Evolutionary conservation across 345 rosid genomes (phyloP).

Genomic region (Euphorbia pulcherrima): DNA sequence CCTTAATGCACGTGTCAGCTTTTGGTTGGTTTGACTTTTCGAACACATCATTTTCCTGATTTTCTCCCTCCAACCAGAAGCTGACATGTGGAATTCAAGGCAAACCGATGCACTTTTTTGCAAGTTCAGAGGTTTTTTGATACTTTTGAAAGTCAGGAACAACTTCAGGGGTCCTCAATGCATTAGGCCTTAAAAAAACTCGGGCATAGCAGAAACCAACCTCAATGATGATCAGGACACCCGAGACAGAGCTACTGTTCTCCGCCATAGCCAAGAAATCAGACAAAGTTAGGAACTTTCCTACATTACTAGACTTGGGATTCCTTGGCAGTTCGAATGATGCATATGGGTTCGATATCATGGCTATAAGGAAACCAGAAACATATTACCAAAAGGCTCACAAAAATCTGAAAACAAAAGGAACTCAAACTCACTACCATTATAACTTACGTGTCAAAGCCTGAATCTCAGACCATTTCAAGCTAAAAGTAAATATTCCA

Average conservation of each 20-base stretch:
- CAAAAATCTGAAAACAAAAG: neutral
- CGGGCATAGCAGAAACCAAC: constrained; percentile 39
- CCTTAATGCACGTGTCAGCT: no score
- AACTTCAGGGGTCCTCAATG: constrained; percentile 1
- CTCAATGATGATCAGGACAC: constrained; percentile 79
- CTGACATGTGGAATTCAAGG: no score
- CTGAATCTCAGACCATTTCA: constrained; percentile 67
- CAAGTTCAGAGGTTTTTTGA: no score
- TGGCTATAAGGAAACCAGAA: constrained; percentile 41
- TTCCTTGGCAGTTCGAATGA: constrained; percentile 40
- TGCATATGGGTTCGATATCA: constrained; percentile 49
- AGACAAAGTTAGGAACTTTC: constrained; percentile 46
- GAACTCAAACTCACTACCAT: neutral
- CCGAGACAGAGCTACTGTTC: constrained; percentile 55
- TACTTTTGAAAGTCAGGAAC: no score
- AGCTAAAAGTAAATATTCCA: constrained; percentile 61
- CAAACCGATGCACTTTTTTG: no score
- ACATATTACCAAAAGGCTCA: neutral
- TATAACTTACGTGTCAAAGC: constrained; percentile 54
- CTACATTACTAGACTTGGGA: constrained; percentile 44
- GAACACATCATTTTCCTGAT: no score
- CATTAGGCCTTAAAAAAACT: neutral
- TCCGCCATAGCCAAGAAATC: constrained; percentile 65
- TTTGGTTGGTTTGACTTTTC: no score
- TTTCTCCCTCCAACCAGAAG: no score